Base-by-base conservation (phyloP, 1,284 basidiomycete genomes). In the Cutaneotrichosporon cutaneum region DNA sequence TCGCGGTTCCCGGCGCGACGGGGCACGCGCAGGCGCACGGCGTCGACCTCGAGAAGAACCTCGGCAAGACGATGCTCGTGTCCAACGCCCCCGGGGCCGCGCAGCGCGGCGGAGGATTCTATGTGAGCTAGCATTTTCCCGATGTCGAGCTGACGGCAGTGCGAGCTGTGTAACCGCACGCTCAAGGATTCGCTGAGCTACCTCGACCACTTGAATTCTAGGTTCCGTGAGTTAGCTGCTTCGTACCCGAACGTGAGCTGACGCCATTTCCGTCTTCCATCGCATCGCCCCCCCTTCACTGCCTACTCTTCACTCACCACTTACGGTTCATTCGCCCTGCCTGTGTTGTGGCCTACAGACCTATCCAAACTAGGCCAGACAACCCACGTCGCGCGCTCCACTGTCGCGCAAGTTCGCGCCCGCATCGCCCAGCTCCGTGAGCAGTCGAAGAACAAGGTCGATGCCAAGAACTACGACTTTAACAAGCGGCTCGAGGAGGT, bases 111-210 rank as follows among this genome's bases (percentile, higher is more conserved):
- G 91, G 92, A 18, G 94, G 94, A 0, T 97, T 95, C 81, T 90
- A 86, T 77, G 79, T 80, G 66, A 70, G 79, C 70, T 18, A 42
- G 32, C 21, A 36, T 22, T n/a, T n/a, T n/a, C n/a, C n/a, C n/a
- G n/a, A 4, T 2, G 33, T 32, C 35, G 21, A 44, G 54, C 56
- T 61, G 33, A 62, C 56, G 9, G 16, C 62, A 80, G 79, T 97
- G 94, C 72, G 92, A 94, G 72, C 81, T 89, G 10, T 97, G 94
- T 76, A 89, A 87, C 69, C 83, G 92, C 68, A 96, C 90, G 22
- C 91, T 92, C 79, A 97, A 96, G 79, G 95, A 99, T 75, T 94
- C 88, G 63, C 85, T 89, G 27, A 90, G 87, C 1, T 99, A 98
- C 76, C 82, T 99, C 55, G 95, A 99, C 77, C 96, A 99, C 77